These are phyloP conservation scores for Lavandula angustifolia DNA, from an alignment of 257 asterid genomes.

Conservation along the genomic window DNA sequence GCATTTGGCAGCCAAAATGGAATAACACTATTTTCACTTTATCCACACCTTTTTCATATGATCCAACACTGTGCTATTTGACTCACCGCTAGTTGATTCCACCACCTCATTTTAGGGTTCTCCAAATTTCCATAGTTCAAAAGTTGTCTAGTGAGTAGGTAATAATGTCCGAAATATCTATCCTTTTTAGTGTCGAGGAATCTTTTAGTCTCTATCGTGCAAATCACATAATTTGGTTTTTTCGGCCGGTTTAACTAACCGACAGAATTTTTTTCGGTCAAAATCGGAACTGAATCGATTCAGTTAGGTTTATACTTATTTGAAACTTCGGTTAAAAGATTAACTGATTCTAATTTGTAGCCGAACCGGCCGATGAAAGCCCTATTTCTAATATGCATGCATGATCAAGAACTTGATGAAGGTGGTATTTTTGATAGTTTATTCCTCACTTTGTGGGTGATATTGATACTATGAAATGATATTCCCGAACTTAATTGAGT, in stretches of 20 bases:
- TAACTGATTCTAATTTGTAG: no score
- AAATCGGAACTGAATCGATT: no score
- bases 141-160: neutral
- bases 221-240: no score
- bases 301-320: no score
- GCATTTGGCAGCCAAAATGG: constrained; percentile 34
- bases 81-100: constrained; percentile 18
- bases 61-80: constrained; percentile 19
- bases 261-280: no score
- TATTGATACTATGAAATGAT: no score
- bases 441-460: neutral
- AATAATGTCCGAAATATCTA: no score
- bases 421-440: neutral
- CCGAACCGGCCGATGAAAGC: no score
- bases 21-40: constrained; percentile 17
- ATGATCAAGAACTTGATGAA: neutral
- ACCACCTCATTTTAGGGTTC: constrained; percentile 8
- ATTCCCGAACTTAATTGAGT: neutral
- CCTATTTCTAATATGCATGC: neutral
- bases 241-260: no score
- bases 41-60: constrained; percentile 12
- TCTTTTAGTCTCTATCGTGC: no score
- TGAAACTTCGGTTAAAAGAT: no score
- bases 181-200: no score
- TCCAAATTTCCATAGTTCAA: neutral